These are phyloP conservation scores for Ormosia emarginata DNA, from an alignment of 306 rosid species.

Conservation along the genomic window DNA sequence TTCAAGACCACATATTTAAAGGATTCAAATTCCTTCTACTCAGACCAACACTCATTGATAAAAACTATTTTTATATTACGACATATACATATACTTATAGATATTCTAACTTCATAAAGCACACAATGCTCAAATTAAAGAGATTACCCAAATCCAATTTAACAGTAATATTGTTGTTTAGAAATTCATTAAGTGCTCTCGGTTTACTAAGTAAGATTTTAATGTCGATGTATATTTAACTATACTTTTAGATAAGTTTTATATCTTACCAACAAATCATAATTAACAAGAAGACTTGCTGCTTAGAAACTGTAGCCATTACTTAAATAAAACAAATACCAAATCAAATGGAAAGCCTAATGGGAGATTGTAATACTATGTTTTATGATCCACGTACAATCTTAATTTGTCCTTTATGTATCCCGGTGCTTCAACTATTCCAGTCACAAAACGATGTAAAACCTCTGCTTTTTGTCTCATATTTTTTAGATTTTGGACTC, in stretches of 20 bases:
- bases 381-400: background rate
- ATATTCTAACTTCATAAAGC: too few species aligned
- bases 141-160: too few species aligned
- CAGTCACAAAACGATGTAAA: background rate
- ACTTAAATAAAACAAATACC: background rate
- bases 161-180: background rate
- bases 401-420: background rate
- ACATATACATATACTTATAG: too few species aligned
- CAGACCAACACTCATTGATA: too few species aligned
- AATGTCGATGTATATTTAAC: background rate
- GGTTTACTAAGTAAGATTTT: background rate
- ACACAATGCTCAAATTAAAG: too few species aligned
- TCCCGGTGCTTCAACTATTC: background rate
- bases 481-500: background rate
- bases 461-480: background rate
- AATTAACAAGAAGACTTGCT: background rate
- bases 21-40: too few species aligned
- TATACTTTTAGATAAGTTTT: background rate
- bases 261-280: background rate
- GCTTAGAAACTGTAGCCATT: conserved; percentile 2
- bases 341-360: background rate
- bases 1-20: too few species aligned
- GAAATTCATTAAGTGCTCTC: background rate
- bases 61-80: too few species aligned
- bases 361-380: background rate